Base-by-base conservation (phyloP, 768 basidiomycete genomes). In the Termitomyces sp. region DNA sequence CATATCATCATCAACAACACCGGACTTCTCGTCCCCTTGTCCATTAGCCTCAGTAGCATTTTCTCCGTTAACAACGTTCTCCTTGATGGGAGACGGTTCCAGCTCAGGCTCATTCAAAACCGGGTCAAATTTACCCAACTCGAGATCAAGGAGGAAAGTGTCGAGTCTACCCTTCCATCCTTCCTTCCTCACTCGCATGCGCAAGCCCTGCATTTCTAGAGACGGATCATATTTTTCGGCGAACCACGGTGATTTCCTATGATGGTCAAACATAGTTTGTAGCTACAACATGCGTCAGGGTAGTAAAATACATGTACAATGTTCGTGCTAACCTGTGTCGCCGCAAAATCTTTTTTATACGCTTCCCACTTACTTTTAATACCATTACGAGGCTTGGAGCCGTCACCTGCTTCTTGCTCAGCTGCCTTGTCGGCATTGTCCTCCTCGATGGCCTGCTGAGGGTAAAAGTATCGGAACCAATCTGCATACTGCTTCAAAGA, bases 171-270 rank as follows among this genome's bases (percentile, higher is more conserved):
- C 85, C 69, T 80, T 85, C 88, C 94, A 91, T 27, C 93, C 95
- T 61, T 89, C 84, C 72, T 85, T 88, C 68, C 89, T 83, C 60
- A 94, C 83, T 63, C 93, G 81, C 60, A 77, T 78, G 64, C 95
- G 88, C 68, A 94, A 75, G 54, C 79, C 77, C 54, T 82, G 79
- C 66, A 81, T 83, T 64, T 91, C 88, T 51, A 82, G 76, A 41
- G 84, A 72, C 55, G 88, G 88, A 59, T 94, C 91, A 76, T 98
- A 98, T 71, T 92, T 91, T 79, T 98, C 95, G 55, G 85, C 83
- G 77, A 97, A 98, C 95, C 95, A 98, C 14, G 93, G 88, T n/a
- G 91, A 92, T 67, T 89, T 88, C 73, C 86, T 84, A 76, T 98
- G 95, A 72, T 93, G 89, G 34, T 97, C 89, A 80, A 93, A 97